Conservation (phyloP, 371 early-diverging fungal species). For the Batkoa obscura region DNA sequence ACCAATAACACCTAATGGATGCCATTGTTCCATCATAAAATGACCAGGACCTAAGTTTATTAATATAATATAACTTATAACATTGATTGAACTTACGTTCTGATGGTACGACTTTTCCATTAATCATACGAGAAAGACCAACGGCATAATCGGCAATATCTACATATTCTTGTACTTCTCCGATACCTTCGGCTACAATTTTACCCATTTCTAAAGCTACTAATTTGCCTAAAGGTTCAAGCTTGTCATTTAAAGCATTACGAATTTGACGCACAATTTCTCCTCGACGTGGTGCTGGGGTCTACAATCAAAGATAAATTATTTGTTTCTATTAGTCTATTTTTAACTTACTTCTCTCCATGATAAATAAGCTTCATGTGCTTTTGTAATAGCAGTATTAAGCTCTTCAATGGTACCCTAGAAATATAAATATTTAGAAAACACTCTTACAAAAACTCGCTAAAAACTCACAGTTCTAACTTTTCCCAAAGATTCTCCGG, state of each 20-base stretch:
- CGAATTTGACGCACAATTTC: conserved; percentile 88
- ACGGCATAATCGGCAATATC: conserved; percentile 88
- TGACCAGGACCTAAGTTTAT: conserved; percentile 50
- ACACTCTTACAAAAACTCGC: not conserved
- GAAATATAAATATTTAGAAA: not conserved
- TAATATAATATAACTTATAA: not conserved
- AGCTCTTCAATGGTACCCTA: conserved; percentile 28
- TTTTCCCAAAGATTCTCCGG: conserved; percentile 66
- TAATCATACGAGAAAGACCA: conserved; percentile 71
- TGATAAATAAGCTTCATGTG: not conserved
- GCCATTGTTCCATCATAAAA: conserved; percentile 91
- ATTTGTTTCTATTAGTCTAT: not conserved
- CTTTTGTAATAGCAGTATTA: conserved; percentile 21
- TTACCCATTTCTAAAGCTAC: conserved; percentile 93
- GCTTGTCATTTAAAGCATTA: conserved; percentile 51
- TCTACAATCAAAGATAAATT: conserved; percentile 11
- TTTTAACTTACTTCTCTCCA: not conserved
- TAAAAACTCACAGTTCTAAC: conserved; percentile 39
- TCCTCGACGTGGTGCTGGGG: conserved; percentile 83
- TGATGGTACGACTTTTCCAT: conserved; percentile 75
- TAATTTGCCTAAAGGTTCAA: conserved; percentile 61
- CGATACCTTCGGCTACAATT: conserved; percentile 81
- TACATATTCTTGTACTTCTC: conserved; percentile 95
- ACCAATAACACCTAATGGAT: conserved; percentile 85
- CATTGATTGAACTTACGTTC: conserved; percentile 32